Percentiles rank a stretch among this genome's conserved stretches.
phyloP scores from a whole-genome alignment of 345 rosid species.

The Eucalyptus shirleyi region DNA sequence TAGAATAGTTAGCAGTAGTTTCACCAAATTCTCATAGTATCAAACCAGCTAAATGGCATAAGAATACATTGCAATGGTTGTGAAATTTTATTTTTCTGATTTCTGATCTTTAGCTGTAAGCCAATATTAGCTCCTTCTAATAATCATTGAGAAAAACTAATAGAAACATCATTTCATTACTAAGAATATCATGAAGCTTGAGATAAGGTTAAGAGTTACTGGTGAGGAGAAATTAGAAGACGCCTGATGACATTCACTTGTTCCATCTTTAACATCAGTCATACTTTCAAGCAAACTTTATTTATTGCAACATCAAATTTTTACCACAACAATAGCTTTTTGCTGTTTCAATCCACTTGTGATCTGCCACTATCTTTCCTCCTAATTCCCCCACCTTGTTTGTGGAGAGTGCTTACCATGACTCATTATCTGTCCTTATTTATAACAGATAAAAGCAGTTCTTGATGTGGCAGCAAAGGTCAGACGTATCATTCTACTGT shows the following conservation, averaged over 20 bases:
- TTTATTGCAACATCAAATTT: neutral
- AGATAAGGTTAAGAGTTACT: neutral
- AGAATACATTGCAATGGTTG: neutral
- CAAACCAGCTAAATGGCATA: neutral
- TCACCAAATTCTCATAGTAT: neutral
- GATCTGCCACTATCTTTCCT: neutral
- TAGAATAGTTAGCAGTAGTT: too few relatives aligned
- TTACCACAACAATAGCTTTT: neutral
- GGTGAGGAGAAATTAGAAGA: neutral
- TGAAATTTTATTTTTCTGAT: neutral
- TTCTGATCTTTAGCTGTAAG: neutral
- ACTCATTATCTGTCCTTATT: neutral
- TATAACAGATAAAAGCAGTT: conserved; percentile 56
- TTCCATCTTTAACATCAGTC: neutral
- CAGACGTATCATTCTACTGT: conserved; percentile 63
- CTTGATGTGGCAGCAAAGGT: conserved; percentile 74
- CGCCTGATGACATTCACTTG: neutral
- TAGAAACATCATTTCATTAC: neutral
- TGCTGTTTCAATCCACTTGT: neutral
- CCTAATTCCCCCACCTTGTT: neutral
- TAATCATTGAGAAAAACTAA: neutral
- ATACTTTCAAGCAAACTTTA: neutral
- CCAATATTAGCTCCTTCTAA: neutral
- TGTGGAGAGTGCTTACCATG: neutral
- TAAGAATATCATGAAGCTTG: neutral